Evolutionary conservation across 2,329 filamentous ascomycete genomes (phyloP).

Genomic region (Proliferodiscus dingleyae): DNA sequence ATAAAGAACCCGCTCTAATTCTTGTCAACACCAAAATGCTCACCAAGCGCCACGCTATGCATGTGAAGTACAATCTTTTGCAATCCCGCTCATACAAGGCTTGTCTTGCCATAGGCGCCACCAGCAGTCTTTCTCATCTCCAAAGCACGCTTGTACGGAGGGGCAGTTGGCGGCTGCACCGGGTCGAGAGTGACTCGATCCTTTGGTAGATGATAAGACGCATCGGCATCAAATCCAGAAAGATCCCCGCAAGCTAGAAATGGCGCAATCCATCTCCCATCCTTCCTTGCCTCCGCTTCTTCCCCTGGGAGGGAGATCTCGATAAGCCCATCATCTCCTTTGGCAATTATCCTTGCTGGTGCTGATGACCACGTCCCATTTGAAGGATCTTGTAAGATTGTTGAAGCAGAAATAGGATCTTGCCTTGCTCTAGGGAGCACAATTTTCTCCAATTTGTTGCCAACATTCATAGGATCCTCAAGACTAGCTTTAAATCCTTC

Average conservation of each 20-base stretch:
- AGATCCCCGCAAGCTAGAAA: conserved; percentile 97
- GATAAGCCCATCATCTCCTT: conserved; percentile 21
- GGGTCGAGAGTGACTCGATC: conserved; percentile 85
- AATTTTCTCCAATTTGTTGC: conserved; percentile 49
- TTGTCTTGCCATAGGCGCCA: conserved; percentile 48
- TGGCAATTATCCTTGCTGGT: conserved; percentile 1
- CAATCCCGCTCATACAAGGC: conserved; percentile 7
- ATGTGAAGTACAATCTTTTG: background rate
- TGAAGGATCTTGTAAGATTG: conserved; percentile 41
- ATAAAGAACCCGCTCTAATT: conserved; percentile 2
- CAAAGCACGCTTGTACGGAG: conserved; percentile 86
- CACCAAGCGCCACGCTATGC: conserved; percentile 13
- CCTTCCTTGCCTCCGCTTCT: conserved; percentile 38
- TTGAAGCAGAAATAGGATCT: conserved; percentile 38
- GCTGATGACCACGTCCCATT: conserved; percentile 40
- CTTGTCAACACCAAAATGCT: background rate
- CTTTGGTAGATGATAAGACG: conserved; percentile 83
- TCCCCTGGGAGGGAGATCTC: conserved; percentile 27
- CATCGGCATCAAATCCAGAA: conserved; percentile 91
- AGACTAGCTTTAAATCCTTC: conserved; percentile 69
- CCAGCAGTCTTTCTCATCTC: conserved; percentile 75
- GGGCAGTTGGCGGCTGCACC: conserved; percentile 90
- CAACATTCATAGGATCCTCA: conserved; percentile 68
- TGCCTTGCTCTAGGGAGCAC: conserved; percentile 38
- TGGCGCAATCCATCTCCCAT: conserved; percentile 76